Evolutionary conservation across 192 early-diverging fungal genomes (phyloP).

Genomic region (Backusella tarrabulga): DNA sequence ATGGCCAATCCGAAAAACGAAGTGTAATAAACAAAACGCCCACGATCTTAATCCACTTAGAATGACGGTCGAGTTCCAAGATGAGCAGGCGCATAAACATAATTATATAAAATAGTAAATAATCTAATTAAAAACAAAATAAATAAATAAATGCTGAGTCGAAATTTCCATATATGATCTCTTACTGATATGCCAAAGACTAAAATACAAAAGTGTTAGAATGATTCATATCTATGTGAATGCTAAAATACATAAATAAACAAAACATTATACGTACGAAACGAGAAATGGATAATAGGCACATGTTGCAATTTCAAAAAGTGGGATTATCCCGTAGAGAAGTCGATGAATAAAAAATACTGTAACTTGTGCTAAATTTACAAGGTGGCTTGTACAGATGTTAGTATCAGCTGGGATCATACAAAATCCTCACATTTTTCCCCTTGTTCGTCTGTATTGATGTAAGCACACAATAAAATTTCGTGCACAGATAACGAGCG

Average conservation of each 20-base stretch:
- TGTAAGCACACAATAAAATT: conserved; percentile 25
- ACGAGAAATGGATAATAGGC: conserved; percentile 21
- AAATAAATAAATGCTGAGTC: neutral
- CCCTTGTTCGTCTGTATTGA: conserved; percentile 29
- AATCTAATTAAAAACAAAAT: conserved; percentile 6
- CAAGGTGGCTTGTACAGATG: neutral
- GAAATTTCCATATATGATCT: neutral
- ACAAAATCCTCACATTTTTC: conserved; percentile 18
- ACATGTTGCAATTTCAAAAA: conserved; percentile 28
- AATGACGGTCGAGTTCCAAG: conserved; percentile 8
- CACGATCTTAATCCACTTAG: conserved; percentile 13
- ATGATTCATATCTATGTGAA: neutral
- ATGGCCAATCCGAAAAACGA: conserved; percentile 28
- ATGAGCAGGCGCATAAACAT: conserved; percentile 26
- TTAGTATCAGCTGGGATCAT: neutral
- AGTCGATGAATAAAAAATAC: conserved; percentile 22
- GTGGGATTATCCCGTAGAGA: conserved; percentile 14
- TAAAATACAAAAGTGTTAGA: neutral
- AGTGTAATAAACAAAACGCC: conserved; percentile 20
- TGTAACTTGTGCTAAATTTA: conserved; percentile 10
- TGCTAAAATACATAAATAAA: neutral
- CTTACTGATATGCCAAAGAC: conserved; percentile 26
- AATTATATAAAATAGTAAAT: conserved; percentile 26
- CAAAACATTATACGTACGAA: conserved; percentile 14
- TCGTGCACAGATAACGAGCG: conserved; percentile 24